Evolutionary conservation across 176 grass and related monocot genomes (phyloP).

Genomic region (Avena sativa): DNA sequence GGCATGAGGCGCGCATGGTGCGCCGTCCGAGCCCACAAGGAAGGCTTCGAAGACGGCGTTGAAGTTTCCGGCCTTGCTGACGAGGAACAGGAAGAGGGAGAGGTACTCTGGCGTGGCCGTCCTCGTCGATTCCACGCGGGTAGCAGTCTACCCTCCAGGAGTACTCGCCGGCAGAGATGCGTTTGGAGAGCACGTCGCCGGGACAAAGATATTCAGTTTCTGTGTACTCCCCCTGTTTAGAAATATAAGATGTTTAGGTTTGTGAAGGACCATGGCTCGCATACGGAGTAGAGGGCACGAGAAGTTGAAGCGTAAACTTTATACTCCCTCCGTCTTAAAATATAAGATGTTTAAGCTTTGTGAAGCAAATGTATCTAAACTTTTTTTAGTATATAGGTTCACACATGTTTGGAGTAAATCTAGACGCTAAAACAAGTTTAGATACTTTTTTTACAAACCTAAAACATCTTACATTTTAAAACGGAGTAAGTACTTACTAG

Average conservation of each 20-base stretch:
- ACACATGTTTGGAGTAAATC: no score
- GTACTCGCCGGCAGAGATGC: not conserved
- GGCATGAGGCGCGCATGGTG: not conserved
- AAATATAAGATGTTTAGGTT: no score
- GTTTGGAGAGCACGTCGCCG: not conserved
- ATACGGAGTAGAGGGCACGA: not conserved
- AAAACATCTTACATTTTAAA: no score
- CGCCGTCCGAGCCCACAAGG: not conserved
- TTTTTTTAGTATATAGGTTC: no score
- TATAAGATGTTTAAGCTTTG: no score
- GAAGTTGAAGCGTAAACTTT: not conserved
- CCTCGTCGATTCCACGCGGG: not conserved
- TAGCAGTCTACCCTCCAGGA: constrained; percentile 25
- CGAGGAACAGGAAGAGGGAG: not conserved
- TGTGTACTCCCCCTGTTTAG: not conserved
- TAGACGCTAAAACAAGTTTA: no score
- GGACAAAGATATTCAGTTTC: not conserved
- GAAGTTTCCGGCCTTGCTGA: not conserved
- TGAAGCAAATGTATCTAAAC: no score
- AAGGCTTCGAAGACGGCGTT: constrained; percentile 6
- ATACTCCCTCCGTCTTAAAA: not conserved
- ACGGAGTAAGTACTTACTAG: not conserved
- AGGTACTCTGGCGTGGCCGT: not conserved
- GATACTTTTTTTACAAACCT: no score
- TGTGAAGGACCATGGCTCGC: not conserved